Evolutionary conservation across 805 yeast species (phyloP), one percentile per base, ranked within the genome.

Genomic region (Starmera pachycereana): DNA sequence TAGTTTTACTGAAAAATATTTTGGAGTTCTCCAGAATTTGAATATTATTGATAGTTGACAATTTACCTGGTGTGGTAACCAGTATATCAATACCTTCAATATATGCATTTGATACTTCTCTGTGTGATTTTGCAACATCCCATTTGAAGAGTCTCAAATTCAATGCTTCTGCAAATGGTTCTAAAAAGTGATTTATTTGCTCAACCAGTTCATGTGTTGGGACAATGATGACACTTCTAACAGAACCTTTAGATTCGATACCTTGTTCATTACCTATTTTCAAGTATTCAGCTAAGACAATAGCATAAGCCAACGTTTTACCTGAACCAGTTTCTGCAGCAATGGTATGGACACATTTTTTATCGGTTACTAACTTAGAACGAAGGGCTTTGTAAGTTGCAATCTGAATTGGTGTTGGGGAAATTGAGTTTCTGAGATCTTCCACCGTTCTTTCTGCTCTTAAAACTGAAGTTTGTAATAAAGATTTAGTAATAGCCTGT

Each of bases 301-400:
- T 76, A 44, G 92, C 55, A 53, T 89, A 90, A 0, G 97, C 88
- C 78, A 95, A 78, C 0, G 98, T 90, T 56, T 90, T 90, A 8
- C 98, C 98, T 0, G 95, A 82, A 0, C 98, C 98, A 0, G 98
- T 90, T 57, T 92, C 97, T 3, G 97, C 96, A 1, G 97, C 97
- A 40, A 90, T 60, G 3, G 92, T 76, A 65, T 76, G 86, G 1
- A 80, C 71, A 47, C 78, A 76, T 37, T 78, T 51, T 43, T 68
- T 62, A 8, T 56, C 57, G 22, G 59, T 60, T 62, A 59, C 58
- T 12, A 65, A 43, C 8, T 47, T 41, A 35, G 54, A 51, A 2
- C 64, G 50, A 18, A 64, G 43, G 25, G 50, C 52, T 40, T 61
- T 64, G 33, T 85, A 73, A 6, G 92, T 81, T 6, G 89, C 81